Percentiles rank a stretch among this genome's conserved stretches.
Conservation (phyloP, 306 rosid species). For the Mimosa pudica region DNA sequence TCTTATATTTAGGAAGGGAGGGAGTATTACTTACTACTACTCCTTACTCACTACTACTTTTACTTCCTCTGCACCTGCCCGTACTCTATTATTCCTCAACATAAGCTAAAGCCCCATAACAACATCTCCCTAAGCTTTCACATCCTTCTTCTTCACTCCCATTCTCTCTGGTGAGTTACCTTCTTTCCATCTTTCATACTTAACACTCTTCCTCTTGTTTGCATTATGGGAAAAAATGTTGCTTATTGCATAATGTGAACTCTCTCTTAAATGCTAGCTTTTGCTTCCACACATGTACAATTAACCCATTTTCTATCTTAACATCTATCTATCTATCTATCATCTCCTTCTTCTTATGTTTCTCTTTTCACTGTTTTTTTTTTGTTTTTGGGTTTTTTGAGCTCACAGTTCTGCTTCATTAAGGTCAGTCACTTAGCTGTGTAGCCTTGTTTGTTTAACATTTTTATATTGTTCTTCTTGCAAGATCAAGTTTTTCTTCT, state of each 20-base stretch:
- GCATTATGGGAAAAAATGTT: slow-evolving; percentile 24
- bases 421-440: neutral
- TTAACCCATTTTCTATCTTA: no score
- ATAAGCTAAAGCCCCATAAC: neutral
- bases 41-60: neutral
- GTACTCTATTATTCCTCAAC: neutral
- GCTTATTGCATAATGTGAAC: neutral
- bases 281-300: no score
- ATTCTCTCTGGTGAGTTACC: slow-evolving; percentile 15
- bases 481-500: neutral
- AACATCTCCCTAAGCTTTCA: neutral
- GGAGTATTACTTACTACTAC: no score
- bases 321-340: neutral
- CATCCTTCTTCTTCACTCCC: neutral
- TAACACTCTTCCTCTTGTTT: neutral
- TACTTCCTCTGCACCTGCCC: neutral
- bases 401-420: neutral
- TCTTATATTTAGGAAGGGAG: no score
- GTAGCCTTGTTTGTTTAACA: neutral
- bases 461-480: slow-evolving; percentile 28
- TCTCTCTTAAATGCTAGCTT: neutral
- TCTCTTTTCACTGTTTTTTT: neutral
- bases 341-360: neutral
- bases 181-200: neutral
- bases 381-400: neutral